Evolutionary conservation across 2,329 filamentous ascomycete genomes (phyloP), one percentile per base, ranked within the genome.

Genomic region (Colletotrichum sp.): DNA sequence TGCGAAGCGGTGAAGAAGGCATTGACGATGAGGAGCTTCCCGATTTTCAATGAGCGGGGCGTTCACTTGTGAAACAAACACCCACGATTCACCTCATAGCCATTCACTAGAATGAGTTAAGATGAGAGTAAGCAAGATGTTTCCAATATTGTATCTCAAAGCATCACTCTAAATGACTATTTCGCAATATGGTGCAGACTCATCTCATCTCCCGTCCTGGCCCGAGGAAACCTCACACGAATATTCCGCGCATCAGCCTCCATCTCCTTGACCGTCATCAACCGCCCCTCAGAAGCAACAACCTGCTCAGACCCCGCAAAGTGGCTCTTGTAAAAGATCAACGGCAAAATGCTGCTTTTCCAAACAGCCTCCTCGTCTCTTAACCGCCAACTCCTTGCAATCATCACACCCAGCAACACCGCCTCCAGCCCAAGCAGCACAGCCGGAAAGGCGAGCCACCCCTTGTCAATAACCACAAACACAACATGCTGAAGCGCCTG

Each of bases 191-290:
- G 10, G 6, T 13, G 44, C 4, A 52, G n/a, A 52, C 44, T 52
- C 44, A 52, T 18, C 1, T 52, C n/a, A 1, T 52, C 44, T 0
- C n/a, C n/a, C n/a, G n/a, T n/a, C n/a, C n/a, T n/a, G n/a, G 2
- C 2, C 2, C 44, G 44, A 52, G 44, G 3, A 52, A 52, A 52
- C 44, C 5, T 13, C 6, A 21, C 44, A 21, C n/a, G 1, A 21
- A 52, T 13, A 5, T 21, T 52, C n/a, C 44, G 44, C 44, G 65
- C 65, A 3, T 34, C n/a, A 3, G 4, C 4, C n/a, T 57, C 15
- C 44, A 68, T 68, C 44, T 68, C 65, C n/a, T 68, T 30, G 9
- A 28, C 55, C 6, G 65, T 68, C 65, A 68, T 68, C 12, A 57
- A 12, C 3, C 21, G 2, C 28, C 3, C 18, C 9, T 3, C 13